Conservation (phyloP, 495 filamentous ascomycete genomes). For the Achaetomiella virescens region DNA sequence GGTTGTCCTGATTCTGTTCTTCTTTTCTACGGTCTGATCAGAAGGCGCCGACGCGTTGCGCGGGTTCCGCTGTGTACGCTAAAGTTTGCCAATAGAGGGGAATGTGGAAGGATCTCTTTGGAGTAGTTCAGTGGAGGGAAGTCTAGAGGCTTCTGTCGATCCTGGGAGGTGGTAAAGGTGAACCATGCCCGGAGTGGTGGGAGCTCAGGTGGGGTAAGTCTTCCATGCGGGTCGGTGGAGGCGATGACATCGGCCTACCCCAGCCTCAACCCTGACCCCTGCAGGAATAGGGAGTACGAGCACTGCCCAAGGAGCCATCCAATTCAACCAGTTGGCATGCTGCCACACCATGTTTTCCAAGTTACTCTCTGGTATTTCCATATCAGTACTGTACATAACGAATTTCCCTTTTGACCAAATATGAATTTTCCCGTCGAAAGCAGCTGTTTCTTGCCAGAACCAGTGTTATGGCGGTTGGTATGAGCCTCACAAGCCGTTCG, state of each 20-base stretch:
- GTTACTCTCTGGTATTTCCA: background rate
- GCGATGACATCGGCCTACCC: background rate
- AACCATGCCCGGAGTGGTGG: background rate
- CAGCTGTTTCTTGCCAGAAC: background rate
- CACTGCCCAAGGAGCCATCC: too few species aligned
- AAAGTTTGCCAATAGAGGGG: too few species aligned
- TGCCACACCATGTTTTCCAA: too few species aligned
- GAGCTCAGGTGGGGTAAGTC: slow-evolving; percentile 11
- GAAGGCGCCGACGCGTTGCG: background rate
- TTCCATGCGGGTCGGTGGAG: too few species aligned
- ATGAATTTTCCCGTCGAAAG: background rate
- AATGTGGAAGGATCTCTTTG: too few species aligned
- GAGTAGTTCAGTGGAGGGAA: too few species aligned
- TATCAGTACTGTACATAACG: background rate
- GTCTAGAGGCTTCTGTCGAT: too few species aligned
- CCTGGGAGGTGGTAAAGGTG: too few species aligned
- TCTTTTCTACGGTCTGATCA: background rate
- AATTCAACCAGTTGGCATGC: too few species aligned
- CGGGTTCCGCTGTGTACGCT: too few species aligned
- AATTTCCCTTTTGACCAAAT: background rate
- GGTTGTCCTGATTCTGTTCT: background rate
- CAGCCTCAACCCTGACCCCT: background rate
- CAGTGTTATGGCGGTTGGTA: slow-evolving; percentile 10
- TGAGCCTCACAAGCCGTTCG: slow-evolving; percentile 8
- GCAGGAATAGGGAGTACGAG: background rate